phyloP scores from a whole-genome alignment of 345 rosid genomes.

The Populus euphratica region DNA sequence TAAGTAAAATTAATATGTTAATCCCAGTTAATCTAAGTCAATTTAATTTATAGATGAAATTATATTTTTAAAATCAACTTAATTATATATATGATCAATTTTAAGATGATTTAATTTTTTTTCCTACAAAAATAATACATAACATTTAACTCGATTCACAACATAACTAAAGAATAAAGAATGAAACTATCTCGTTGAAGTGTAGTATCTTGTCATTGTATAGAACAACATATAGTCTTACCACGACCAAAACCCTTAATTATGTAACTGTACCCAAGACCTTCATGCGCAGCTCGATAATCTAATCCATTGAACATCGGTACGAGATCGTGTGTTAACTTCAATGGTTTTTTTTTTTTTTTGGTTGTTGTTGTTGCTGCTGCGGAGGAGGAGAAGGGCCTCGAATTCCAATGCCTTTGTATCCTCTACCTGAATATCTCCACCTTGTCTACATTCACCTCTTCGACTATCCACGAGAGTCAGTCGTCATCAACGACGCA shows the following conservation, averaged over 20 bases:
- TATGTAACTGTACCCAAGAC: conserved; percentile 17
- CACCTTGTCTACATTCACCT: conserved; percentile 40
- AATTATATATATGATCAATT: accelerated
- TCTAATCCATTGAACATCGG: conserved; percentile 44
- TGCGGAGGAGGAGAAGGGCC: not conserved
- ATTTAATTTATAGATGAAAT: too few species aligned
- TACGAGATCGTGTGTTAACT: conserved; percentile 6
- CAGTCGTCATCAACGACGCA: not conserved
- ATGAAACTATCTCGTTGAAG: not conserved
- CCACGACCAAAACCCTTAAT: conserved; percentile 15
- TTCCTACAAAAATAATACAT: too few species aligned
- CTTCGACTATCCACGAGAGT: not conserved
- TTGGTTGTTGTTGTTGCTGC: too few species aligned
- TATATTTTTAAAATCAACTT: too few species aligned
- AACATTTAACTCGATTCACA: too few species aligned
- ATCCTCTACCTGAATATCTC: conserved; percentile 18
- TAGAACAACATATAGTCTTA: conserved; percentile 6
- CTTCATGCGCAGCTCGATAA: conserved; percentile 38
- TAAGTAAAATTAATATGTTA: too few species aligned
- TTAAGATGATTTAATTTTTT: too few species aligned
- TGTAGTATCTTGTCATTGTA: not conserved
- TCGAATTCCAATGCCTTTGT: conserved; percentile 26
- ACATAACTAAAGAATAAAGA: too few species aligned
- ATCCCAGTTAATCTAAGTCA: accelerated
- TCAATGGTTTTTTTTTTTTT: not conserved